Evolutionary conservation across 2,329 filamentous ascomycete genomes (phyloP).

Genomic region (Lachnellula suecica): DNA sequence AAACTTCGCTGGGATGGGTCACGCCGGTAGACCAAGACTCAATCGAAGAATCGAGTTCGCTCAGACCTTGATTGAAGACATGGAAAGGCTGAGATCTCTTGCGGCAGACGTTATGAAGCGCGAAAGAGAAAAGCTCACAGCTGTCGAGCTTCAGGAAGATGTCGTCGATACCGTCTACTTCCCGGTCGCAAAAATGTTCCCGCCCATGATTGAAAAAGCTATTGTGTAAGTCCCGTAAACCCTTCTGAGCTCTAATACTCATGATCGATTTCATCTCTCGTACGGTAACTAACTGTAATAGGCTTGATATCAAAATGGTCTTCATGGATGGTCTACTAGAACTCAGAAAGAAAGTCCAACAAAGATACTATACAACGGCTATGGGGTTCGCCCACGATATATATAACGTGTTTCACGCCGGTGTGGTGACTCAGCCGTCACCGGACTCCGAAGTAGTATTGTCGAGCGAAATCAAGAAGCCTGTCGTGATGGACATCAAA

Average conservation of each 20-base stretch:
- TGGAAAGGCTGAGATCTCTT: slow-evolving; percentile 72
- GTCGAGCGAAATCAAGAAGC: slow-evolving; percentile 32
- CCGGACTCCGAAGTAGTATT: slow-evolving; percentile 19
- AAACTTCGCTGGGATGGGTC: slow-evolving; percentile 94
- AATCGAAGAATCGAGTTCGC: slow-evolving; percentile 87
- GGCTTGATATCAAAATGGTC: slow-evolving; percentile 61
- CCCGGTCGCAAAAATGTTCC: slow-evolving; percentile 74
- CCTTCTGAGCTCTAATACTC: background rate
- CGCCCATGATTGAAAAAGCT: slow-evolving; percentile 77
- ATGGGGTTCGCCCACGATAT: slow-evolving; percentile 58
- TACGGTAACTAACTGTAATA: slow-evolving; percentile 42
- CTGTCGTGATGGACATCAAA: slow-evolving; percentile 62
- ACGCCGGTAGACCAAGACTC: slow-evolving; percentile 74
- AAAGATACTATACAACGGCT: slow-evolving; percentile 56
- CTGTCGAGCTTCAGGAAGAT: slow-evolving; percentile 71
- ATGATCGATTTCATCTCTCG: slow-evolving; percentile 9
- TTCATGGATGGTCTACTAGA: slow-evolving; percentile 52
- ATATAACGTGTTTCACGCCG: slow-evolving; percentile 50
- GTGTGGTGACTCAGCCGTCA: slow-evolving; percentile 38
- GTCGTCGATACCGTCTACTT: slow-evolving; percentile 92
- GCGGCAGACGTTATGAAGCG: slow-evolving; percentile 71
- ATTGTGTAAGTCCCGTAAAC: slow-evolving; percentile 62
- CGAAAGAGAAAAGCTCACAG: slow-evolving; percentile 75
- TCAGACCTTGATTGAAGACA: slow-evolving; percentile 69
- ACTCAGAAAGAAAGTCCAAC: slow-evolving; percentile 52